These are phyloP conservation scores for Pseudophaeomoniella oleicola DNA, from an alignment of 2,329 filamentous ascomycete genomes.

Conservation along the genomic window DNA sequence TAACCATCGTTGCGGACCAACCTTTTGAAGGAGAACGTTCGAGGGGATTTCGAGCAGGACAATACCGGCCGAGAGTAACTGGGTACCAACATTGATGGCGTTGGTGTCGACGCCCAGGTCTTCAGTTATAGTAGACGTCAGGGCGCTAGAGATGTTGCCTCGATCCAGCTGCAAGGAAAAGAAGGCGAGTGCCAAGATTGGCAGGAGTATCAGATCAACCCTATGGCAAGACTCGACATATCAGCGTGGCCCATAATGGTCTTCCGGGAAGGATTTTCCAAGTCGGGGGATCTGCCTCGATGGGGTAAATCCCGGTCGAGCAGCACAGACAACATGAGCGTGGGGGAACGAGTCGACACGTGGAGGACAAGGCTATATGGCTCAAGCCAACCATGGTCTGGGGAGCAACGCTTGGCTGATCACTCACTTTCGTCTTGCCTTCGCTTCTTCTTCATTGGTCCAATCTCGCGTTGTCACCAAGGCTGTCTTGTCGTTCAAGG, in stretches of 20 bases:
- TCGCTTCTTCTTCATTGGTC: neutral
- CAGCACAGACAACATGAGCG: neutral
- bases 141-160: slow-evolving; percentile 27
- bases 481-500: neutral
- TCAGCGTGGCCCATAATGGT: neutral
- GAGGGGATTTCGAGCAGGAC: slow-evolving; percentile 36
- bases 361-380: too few species aligned
- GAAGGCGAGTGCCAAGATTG: slow-evolving; percentile 13
- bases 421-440: neutral
- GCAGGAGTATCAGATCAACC: slow-evolving; percentile 13
- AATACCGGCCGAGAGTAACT: slow-evolving; percentile 36
- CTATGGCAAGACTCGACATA: neutral
- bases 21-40: slow-evolving; percentile 36
- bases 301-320: neutral
- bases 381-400: too few species aligned
- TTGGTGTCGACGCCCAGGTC: slow-evolving; percentile 36
- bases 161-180: slow-evolving; percentile 19
- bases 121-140: slow-evolving; percentile 37
- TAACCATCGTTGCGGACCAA: slow-evolving; percentile 38
- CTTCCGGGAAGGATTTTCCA: neutral
- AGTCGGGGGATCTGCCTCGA: neutral
- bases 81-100: slow-evolving; percentile 40
- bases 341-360: too few species aligned
- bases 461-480: neutral
- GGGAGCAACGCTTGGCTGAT: neutral